Conservation (phyloP, 2,329 filamentous ascomycete genomes). For the Didymosphaeria variabile region DNA sequence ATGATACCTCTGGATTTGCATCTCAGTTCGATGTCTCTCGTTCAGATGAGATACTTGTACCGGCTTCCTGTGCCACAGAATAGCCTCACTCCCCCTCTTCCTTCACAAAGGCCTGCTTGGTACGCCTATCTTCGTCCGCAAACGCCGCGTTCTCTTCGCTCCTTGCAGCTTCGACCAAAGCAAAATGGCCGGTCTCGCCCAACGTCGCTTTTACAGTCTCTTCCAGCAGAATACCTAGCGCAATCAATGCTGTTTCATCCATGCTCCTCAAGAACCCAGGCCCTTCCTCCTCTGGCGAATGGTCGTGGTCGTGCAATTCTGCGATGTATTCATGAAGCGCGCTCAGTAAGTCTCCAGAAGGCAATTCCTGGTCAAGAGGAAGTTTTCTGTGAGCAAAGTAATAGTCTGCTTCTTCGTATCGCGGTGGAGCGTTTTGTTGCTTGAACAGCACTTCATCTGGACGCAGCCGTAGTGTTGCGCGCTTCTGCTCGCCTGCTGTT, state of each 20-base stretch:
- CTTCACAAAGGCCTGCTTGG: not conserved
- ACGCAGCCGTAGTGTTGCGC: slow-evolving; percentile 56
- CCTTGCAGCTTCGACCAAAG: slow-evolving; percentile 69
- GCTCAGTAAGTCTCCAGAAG: slow-evolving; percentile 74
- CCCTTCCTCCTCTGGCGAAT: slow-evolving; percentile 26
- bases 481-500: slow-evolving; percentile 42
- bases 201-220: slow-evolving; percentile 70
- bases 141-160: slow-evolving; percentile 30
- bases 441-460: slow-evolving; percentile 78
- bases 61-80: too few species aligned
- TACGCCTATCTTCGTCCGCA: not conserved
- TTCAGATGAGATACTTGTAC: too few species aligned
- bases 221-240: slow-evolving; percentile 78
- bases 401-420: slow-evolving; percentile 75
- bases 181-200: slow-evolving; percentile 72
- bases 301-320: slow-evolving; percentile 66
- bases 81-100: not conserved
- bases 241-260: slow-evolving; percentile 80
- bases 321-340: slow-evolving; percentile 74
- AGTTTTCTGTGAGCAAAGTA: slow-evolving; percentile 72
- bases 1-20: too few species aligned
- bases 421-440: slow-evolving; percentile 68
- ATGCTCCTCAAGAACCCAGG: slow-evolving; percentile 65
- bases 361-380: slow-evolving; percentile 64
- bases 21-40: too few species aligned